These are phyloP conservation scores for Microdochium bolleyi DNA, from an alignment of 2,329 filamentous ascomycete species.

Conservation along the genomic window DNA sequence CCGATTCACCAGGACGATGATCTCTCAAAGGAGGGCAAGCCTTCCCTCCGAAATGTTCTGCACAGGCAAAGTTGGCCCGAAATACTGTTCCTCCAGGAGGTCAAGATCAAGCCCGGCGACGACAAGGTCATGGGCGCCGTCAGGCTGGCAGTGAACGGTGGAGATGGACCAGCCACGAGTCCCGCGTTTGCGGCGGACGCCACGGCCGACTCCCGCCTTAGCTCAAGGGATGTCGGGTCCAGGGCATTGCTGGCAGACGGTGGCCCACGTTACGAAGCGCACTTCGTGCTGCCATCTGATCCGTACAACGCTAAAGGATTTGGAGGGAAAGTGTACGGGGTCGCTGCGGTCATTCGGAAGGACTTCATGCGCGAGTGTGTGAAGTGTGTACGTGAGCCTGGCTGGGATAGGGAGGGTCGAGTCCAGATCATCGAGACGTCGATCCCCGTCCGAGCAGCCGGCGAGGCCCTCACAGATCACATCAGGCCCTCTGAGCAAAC, in stretches of 20 bases:
- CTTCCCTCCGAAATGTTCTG: slow-evolving; percentile 3
- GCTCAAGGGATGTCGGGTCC: neutral
- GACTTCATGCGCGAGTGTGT: slow-evolving; percentile 26
- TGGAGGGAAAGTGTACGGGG: slow-evolving; percentile 41
- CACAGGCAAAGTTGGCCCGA: slow-evolving; percentile 4
- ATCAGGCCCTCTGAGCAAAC: neutral
- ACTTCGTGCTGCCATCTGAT: slow-evolving; percentile 39
- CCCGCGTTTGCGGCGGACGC: neutral
- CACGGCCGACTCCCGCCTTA: neutral
- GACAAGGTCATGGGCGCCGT: slow-evolving; percentile 2
- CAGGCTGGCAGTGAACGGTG: slow-evolving; percentile 1
- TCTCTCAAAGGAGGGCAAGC: slow-evolving; percentile 1
- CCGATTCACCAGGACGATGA: neutral
- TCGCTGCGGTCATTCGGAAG: slow-evolving; percentile 37
- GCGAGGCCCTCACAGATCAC: too few species aligned
- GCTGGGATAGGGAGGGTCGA: slow-evolving; percentile 44
- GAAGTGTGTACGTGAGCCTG: slow-evolving; percentile 25
- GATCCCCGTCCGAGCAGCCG: too few species aligned
- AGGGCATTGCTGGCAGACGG: slow-evolving; percentile 6
- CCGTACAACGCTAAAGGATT: slow-evolving; percentile 39
- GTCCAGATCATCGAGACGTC: slow-evolving; percentile 35
- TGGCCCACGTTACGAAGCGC: slow-evolving; percentile 29
- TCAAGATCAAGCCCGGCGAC: slow-evolving; percentile 7
- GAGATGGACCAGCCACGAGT: neutral
- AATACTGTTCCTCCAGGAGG: slow-evolving; percentile 6